phyloP scores from a whole-genome alignment of 495 filamentous ascomycete genomes.

The Hyaloscypha hepaticicola region DNA sequence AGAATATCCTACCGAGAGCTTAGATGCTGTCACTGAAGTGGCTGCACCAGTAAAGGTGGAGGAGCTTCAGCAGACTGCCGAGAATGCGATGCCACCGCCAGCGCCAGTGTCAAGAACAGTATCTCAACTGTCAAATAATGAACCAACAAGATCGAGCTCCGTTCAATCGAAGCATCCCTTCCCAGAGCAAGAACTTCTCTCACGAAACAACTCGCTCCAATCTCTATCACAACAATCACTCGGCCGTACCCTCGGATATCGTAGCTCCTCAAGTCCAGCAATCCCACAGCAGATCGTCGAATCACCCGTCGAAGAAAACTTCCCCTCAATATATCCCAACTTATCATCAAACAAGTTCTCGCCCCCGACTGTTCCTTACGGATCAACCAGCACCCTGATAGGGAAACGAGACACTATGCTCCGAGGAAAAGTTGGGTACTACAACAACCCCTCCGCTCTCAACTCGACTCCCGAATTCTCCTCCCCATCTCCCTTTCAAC shows the following conservation, averaged over 20 bases:
- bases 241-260: slow-evolving; percentile 30
- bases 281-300: slow-evolving; percentile 40
- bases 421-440: slow-evolving; percentile 43
- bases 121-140: slow-evolving; percentile 22
- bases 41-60: slow-evolving; percentile 62
- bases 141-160: slow-evolving; percentile 28
- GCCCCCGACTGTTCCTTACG: slow-evolving; percentile 22
- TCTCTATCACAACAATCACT: slow-evolving; percentile 20
- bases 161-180: slow-evolving; percentile 22
- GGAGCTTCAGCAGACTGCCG: slow-evolving; percentile 68
- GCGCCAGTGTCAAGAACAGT: slow-evolving; percentile 33
- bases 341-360: slow-evolving; percentile 23
- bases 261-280: slow-evolving; percentile 47
- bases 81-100: slow-evolving; percentile 45
- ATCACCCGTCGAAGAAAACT: slow-evolving; percentile 43
- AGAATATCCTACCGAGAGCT: slow-evolving; percentile 36
- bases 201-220: slow-evolving; percentile 20
- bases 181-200: background rate
- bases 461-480: slow-evolving; percentile 34
- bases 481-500: background rate
- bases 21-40: slow-evolving; percentile 45
- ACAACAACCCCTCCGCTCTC: slow-evolving; percentile 19
- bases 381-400: slow-evolving; percentile 53
- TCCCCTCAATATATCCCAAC: slow-evolving; percentile 26
- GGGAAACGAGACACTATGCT: slow-evolving; percentile 60